A percentile compares a stretch with the other conserved stretches of the same genome.
Conservation (phyloP, 2,329 filamentous ascomycete genomes). For the Aureobasidium sp. region DNA sequence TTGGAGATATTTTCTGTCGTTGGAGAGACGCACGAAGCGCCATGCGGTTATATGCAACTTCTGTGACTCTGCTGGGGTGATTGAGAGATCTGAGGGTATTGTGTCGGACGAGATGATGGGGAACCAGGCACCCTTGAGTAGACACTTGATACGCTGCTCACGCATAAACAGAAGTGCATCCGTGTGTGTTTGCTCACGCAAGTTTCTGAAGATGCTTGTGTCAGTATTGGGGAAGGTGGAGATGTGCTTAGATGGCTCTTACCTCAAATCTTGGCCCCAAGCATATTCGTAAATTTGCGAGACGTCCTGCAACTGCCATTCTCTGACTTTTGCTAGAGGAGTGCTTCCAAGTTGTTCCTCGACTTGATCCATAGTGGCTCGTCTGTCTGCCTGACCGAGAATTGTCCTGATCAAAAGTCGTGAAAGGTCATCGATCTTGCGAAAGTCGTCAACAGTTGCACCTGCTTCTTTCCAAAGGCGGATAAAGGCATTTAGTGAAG, state of each 20-base stretch:
- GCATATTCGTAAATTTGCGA: conserved; percentile 88
- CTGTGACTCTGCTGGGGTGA: conserved; percentile 37
- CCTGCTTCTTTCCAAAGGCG: conserved; percentile 87
- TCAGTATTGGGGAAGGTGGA: background rate
- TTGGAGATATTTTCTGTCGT: conserved; percentile 84
- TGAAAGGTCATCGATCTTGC: conserved; percentile 85
- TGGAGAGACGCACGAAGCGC: conserved; percentile 81
- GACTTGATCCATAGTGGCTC: conserved; percentile 76
- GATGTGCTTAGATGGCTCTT: conserved; percentile 15
- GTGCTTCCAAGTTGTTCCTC: conserved; percentile 85
- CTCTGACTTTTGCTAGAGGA: conserved; percentile 69
- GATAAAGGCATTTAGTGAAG: conserved; percentile 79
- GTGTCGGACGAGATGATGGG: conserved; percentile 46
- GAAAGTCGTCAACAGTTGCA: conserved; percentile 78
- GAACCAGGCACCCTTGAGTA: conserved; percentile 89
- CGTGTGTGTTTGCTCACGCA: conserved; percentile 83
- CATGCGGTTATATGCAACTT: conserved; percentile 48
- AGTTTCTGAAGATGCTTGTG: conserved; percentile 46
- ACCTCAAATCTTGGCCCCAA: conserved; percentile 81
- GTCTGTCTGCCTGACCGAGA: conserved; percentile 72
- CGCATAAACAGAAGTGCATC: conserved; percentile 95
- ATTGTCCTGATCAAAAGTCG: conserved; percentile 86
- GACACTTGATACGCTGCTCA: conserved; percentile 85
- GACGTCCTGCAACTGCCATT: conserved; percentile 87
- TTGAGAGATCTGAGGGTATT: conserved; percentile 20